These are phyloP conservation scores for Nothophytophthora sp. DNA, from an alignment of 352 stramenopile genomes.

Conservation along the genomic window DNA sequence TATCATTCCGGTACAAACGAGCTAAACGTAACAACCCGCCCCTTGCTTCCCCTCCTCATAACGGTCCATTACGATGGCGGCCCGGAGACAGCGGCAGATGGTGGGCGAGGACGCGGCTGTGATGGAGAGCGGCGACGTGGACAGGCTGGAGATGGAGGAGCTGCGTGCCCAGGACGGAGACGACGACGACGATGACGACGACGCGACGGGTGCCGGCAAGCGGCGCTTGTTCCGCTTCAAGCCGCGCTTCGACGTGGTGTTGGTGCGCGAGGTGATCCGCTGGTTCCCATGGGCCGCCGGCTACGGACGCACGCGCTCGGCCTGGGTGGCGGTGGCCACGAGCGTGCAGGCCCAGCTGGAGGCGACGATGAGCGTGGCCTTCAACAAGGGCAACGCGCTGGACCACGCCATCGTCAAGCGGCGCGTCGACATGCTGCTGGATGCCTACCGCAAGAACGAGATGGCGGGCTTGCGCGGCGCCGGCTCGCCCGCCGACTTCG, in stretches of 20 bases:
- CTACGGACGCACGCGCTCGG: conserved; percentile 40
- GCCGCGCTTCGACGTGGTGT: conserved; percentile 35
- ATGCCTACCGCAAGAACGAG: conserved; percentile 38
- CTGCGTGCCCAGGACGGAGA: conserved; percentile 8
- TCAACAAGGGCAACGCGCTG: conserved; percentile 21
- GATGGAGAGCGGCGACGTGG: conserved; percentile 24
- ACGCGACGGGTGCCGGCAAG: conserved; percentile 16
- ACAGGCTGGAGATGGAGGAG: conserved; percentile 34
- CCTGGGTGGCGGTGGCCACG: conserved; percentile 35
- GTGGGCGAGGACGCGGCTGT: conserved; percentile 13
- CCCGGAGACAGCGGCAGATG: conserved; percentile 21
- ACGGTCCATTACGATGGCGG: conserved; percentile 4
- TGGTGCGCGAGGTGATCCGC: conserved; percentile 41
- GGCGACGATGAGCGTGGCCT: conserved; percentile 18
- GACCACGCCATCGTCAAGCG: conserved; percentile 43
- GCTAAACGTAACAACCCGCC: too few relatives aligned
- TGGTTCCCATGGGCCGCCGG: conserved; percentile 43
- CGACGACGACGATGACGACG: conserved; percentile 21
- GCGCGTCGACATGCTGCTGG: conserved; percentile 40
- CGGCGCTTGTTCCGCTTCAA: conserved; percentile 43
- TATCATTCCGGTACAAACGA: too few relatives aligned
- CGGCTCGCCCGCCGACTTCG: conserved; percentile 32
- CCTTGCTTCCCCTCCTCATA: neutral
- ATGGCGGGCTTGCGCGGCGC: conserved; percentile 33
- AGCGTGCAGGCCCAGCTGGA: conserved; percentile 29